phyloP scores from a whole-genome alignment of 73 alveolate genomes.

The Breviolum minutum region DNA sequence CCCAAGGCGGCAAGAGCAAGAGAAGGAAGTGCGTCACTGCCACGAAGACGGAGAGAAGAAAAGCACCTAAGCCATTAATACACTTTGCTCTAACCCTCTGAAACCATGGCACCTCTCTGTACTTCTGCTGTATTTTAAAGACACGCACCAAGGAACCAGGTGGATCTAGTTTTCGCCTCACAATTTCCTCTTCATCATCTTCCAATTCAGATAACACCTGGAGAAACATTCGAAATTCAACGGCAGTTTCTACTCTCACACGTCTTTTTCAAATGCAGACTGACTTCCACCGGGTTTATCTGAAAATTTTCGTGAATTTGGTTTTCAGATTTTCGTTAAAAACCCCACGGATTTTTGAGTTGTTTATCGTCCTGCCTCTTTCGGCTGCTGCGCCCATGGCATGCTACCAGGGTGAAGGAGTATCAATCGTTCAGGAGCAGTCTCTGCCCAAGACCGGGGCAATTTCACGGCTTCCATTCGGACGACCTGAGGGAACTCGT shows the following conservation, averaged over 20 bases:
- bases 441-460: conserved; percentile 82
- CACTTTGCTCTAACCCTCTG: too few species aligned
- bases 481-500: conserved; percentile 4
- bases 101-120: too few species aligned
- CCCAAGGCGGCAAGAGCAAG: not conserved
- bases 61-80: conserved; percentile 48
- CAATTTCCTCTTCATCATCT: conserved; percentile 30
- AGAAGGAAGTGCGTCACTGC: not conserved
- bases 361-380: conserved; percentile 64
- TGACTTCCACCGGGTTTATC: too few species aligned
- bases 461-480: conserved; percentile 59
- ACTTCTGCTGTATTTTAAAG: not conserved
- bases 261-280: too few species aligned
- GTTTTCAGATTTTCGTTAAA: too few species aligned
- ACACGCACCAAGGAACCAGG: conserved; percentile 21
- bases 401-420: conserved; percentile 81
- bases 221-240: not conserved
- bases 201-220: conserved; percentile 89
- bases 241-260: too few species aligned
- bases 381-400: conserved; percentile 78
- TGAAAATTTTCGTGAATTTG: too few species aligned
- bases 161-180: conserved; percentile 50
- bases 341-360: too few species aligned
- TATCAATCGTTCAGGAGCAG: conserved; percentile 47
- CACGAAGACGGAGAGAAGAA: conserved; percentile 47